Percentiles rank a stretch among this genome's conserved stretches.
These are phyloP conservation scores for Globisporangium heterothallicum DNA, from an alignment of 352 stramenopile species.

Conservation along the genomic window DNA sequence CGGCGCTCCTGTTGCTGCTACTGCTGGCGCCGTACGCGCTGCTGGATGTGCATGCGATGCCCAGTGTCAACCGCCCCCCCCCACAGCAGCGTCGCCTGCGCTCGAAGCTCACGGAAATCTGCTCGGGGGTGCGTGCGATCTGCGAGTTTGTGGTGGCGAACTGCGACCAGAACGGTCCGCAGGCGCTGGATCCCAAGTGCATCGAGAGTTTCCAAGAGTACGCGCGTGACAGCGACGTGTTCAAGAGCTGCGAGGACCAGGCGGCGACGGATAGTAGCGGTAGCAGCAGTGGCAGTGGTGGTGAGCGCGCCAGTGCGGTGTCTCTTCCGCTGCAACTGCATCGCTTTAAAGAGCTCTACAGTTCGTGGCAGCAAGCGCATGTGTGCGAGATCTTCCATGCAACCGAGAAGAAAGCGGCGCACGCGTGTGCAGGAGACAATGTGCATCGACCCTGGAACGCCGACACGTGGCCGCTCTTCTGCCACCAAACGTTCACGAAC, in stretches of 20 bases:
- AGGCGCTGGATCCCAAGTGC: slow-evolving; percentile 21
- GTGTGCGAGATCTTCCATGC: slow-evolving; percentile 46
- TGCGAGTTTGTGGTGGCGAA: slow-evolving; percentile 35
- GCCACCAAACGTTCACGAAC: slow-evolving; percentile 46
- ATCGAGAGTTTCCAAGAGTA: slow-evolving; percentile 50
- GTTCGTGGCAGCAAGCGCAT: slow-evolving; percentile 36
- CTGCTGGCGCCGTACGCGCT: background rate
- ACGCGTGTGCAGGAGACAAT: slow-evolving; percentile 31
- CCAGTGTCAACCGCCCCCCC: too few species aligned
- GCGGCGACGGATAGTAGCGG: background rate
- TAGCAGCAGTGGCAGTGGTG: slow-evolving; percentile 11
- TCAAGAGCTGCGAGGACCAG: slow-evolving; percentile 31
- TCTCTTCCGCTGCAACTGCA: too few species aligned
- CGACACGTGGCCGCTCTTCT: slow-evolving; percentile 47
- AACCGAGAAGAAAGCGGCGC: slow-evolving; percentile 40
- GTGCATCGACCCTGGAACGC: slow-evolving; percentile 41
- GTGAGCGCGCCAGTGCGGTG: too few species aligned
- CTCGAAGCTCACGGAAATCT: slow-evolving; percentile 16
- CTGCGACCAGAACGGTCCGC: slow-evolving; percentile 22
- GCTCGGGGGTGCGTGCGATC: slow-evolving; percentile 31
- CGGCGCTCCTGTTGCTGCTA: background rate
- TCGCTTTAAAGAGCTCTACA: slow-evolving; percentile 38
- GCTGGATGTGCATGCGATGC: too few species aligned
- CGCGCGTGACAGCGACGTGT: slow-evolving; percentile 28
- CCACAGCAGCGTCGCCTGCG: background rate